These are phyloP conservation scores for Cetradonia linearis DNA, from an alignment of 495 filamentous ascomycete species.

Conservation along the genomic window DNA sequence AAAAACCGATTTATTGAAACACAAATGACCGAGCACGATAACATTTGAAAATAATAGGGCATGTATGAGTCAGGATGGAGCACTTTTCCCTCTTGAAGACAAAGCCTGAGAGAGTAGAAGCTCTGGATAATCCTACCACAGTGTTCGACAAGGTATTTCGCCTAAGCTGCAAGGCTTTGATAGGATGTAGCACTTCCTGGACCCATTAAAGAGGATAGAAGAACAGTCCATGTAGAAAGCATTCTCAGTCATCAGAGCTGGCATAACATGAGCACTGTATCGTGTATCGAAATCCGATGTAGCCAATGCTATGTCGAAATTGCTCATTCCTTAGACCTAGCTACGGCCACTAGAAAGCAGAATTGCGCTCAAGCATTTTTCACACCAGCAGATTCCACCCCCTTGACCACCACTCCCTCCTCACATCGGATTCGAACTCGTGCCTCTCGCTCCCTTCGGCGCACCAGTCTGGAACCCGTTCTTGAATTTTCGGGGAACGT, in stretches of 20 bases:
- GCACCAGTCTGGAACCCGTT: constrained; percentile 91
- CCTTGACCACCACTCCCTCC: too few relatives aligned
- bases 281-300: not conserved
- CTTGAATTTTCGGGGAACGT: constrained; percentile 78
- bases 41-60: not conserved
- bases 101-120: too few relatives aligned
- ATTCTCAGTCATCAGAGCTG: too few relatives aligned
- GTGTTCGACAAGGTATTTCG: too few relatives aligned
- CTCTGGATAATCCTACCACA: too few relatives aligned
- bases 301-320: not conserved
- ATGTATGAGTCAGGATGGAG: too few relatives aligned
- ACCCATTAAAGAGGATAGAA: too few relatives aligned
- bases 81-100: too few relatives aligned
- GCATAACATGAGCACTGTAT: too few relatives aligned
- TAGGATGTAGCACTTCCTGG: too few relatives aligned
- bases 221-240: too few relatives aligned
- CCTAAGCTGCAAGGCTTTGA: too few relatives aligned
- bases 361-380: not conserved
- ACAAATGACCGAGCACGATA: not conserved
- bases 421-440: constrained; percentile 27
- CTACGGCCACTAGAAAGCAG: not conserved
- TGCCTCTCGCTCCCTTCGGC: constrained; percentile 73
- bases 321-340: not conserved
- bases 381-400: not conserved
- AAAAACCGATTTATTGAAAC: not conserved